Evolutionary conservation across 1,139 yeast genomes (phyloP).

Genomic region (Eremothecium sinecaudum): DNA sequence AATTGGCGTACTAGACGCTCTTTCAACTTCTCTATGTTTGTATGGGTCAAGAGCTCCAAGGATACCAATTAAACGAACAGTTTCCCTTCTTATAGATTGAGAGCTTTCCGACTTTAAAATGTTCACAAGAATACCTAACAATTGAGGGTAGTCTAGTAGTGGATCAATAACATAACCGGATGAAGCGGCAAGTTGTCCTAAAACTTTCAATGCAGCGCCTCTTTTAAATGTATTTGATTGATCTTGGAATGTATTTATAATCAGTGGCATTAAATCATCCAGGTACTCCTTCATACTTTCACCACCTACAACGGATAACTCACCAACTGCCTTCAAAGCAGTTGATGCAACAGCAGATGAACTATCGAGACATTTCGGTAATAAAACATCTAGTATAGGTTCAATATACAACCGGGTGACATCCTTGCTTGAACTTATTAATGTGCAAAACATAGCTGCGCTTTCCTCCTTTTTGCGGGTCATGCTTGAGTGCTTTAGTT

Average conservation of each 20-base stretch:
- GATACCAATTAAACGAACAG: constrained; percentile 81
- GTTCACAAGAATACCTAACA: constrained; percentile 70
- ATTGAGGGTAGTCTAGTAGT: constrained; percentile 78
- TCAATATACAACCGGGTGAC: constrained; percentile 82
- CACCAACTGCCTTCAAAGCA: constrained; percentile 84
- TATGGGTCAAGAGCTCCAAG: constrained; percentile 96
- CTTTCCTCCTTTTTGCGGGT: constrained; percentile 81
- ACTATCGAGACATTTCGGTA: constrained; percentile 66
- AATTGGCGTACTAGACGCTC: constrained; percentile 46
- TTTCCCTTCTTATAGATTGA: constrained; percentile 66
- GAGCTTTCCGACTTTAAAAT: constrained; percentile 76
- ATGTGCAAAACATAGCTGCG: constrained; percentile 61
- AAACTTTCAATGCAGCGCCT: constrained; percentile 78
- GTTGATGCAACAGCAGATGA: constrained; percentile 78
- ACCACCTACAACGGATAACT: constrained; percentile 79
- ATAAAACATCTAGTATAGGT: constrained; percentile 74
- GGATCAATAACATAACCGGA: constrained; percentile 96
- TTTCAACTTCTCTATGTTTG: constrained; percentile 85
- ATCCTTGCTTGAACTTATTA: constrained; percentile 70
- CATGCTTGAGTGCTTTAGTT: constrained; percentile 68
- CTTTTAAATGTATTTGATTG: constrained; percentile 80
- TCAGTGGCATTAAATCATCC: constrained; percentile 72
- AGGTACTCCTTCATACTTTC: constrained; percentile 70
- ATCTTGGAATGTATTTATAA: constrained; percentile 82
- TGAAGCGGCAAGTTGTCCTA: constrained; percentile 83